Evolutionary conservation across 2,329 filamentous ascomycete species (phyloP).

Genomic region (Colletotrichum magnum): DNA sequence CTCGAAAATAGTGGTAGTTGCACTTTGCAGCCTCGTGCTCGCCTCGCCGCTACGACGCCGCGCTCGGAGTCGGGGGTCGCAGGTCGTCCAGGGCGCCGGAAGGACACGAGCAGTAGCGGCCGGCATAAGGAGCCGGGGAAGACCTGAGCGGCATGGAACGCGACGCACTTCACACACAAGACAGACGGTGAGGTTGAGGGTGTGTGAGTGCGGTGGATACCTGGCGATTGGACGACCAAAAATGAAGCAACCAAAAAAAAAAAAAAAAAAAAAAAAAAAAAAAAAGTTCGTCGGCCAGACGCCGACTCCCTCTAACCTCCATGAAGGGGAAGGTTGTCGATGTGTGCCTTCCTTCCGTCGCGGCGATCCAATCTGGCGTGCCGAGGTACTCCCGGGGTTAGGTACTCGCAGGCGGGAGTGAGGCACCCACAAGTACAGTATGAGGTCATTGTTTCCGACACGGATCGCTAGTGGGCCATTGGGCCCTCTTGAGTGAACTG

Average conservation of each 20-base stretch:
- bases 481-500: constrained; percentile 2
- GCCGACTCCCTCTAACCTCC: not conserved
- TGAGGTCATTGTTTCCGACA: constrained; percentile 35
- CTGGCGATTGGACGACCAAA: not conserved
- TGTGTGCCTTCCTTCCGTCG: not conserved
- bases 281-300: not conserved
- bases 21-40: constrained; percentile 5
- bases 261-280: not conserved
- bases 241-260: not conserved
- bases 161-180: not conserved
- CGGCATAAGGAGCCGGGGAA: constrained; percentile 17
- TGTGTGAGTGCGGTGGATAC: constrained; percentile 30
- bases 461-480: constrained; percentile 20
- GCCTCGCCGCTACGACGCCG: not conserved
- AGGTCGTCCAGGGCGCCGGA: not conserved
- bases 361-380: not conserved
- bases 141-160: constrained; percentile 21
- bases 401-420: not conserved
- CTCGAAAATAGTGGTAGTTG: not conserved
- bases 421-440: constrained; percentile 12
- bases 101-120: not conserved
- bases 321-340: not conserved
- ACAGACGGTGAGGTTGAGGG: constrained; percentile 15
- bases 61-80: not conserved
- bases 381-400: constrained; percentile 6